Evolutionary conservation across 2,329 filamentous ascomycete species (phyloP).

Genomic region (Berkeleyomyces rouxiae): DNA sequence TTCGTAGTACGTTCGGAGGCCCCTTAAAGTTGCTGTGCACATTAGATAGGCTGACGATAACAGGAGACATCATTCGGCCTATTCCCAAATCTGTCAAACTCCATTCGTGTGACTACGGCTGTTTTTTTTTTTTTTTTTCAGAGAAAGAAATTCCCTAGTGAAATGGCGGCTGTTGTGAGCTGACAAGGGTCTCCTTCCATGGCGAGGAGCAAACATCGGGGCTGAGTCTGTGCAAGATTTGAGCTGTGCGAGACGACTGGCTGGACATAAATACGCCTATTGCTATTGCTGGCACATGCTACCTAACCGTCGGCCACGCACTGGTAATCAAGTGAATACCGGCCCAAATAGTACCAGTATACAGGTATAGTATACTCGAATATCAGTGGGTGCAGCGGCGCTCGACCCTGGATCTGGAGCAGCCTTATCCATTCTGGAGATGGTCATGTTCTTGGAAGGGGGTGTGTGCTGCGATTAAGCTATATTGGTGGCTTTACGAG

Average conservation of each 20-base stretch:
- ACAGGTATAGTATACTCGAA: not conserved
- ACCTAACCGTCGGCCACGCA: not conserved
- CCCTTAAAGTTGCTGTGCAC: not conserved
- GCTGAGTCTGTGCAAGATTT: slow-evolving; percentile 2
- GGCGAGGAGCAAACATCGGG: not conserved
- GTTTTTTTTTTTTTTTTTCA: not conserved
- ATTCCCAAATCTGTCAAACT: slow-evolving; percentile 1
- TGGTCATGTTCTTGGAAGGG: not conserved
- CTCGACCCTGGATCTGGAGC: not conserved
- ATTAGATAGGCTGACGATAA: not conserved
- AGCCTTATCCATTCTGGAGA: not conserved
- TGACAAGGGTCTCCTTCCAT: not conserved
- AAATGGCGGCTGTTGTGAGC: not conserved
- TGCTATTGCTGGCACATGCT: not conserved
- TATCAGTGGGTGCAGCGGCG: not conserved
- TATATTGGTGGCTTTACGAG: not conserved
- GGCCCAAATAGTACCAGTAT: not conserved
- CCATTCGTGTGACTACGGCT: not conserved
- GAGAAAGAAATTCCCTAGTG: not conserved
- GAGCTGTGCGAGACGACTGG: not conserved
- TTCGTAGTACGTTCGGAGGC: not conserved
- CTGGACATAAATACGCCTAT: not conserved
- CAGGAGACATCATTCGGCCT: not conserved
- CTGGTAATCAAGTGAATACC: not conserved
- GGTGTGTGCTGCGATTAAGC: not conserved